Evolutionary conservation across 768 basidiomycete species (phyloP).

Genomic region (Kwoniella pini): DNA sequence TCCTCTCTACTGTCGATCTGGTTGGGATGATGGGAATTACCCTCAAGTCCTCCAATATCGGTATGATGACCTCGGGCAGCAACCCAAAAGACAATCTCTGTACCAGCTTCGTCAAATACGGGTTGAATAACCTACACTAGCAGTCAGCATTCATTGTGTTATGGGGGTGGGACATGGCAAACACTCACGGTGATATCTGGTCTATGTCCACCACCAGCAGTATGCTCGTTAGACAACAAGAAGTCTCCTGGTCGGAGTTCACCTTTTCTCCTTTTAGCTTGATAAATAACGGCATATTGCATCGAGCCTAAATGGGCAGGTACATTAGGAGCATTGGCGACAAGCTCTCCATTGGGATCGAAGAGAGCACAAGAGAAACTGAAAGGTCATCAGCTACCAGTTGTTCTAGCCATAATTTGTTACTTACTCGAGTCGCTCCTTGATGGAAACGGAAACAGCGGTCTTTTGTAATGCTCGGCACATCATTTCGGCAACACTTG

Average conservation of each 20-base stretch:
- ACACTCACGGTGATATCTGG: constrained; percentile 77
- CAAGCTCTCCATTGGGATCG: constrained; percentile 24
- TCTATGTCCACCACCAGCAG: constrained; percentile 61
- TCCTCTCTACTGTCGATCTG: constrained; percentile 27
- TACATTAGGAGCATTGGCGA: constrained; percentile 34
- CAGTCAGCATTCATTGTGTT: no score
- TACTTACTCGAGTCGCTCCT: constrained; percentile 83
- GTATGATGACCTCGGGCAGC: constrained; percentile 91
- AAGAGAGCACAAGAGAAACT: constrained; percentile 35
- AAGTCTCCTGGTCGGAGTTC: constrained; percentile 78
- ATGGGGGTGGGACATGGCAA: no score
- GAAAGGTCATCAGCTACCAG: constrained; percentile 6
- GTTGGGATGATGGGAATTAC: constrained; percentile 31
- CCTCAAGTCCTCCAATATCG: constrained; percentile 62
- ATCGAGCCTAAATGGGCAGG: constrained; percentile 43
- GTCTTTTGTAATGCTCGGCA: constrained; percentile 87
- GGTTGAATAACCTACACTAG: constrained; percentile 66
- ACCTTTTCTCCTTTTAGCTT: constrained; percentile 33
- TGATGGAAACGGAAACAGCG: constrained; percentile 93
- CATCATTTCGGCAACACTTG: constrained; percentile 94
- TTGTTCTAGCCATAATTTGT: no score
- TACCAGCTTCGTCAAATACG: constrained; percentile 64
- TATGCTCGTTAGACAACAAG: constrained; percentile 68
- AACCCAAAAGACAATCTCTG: constrained; percentile 63
- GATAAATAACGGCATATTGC: constrained; percentile 37